Evolutionary conservation across 148 eudicot genomes (phyloP).

Genomic region (Heliamphora exappendiculata): DNA sequence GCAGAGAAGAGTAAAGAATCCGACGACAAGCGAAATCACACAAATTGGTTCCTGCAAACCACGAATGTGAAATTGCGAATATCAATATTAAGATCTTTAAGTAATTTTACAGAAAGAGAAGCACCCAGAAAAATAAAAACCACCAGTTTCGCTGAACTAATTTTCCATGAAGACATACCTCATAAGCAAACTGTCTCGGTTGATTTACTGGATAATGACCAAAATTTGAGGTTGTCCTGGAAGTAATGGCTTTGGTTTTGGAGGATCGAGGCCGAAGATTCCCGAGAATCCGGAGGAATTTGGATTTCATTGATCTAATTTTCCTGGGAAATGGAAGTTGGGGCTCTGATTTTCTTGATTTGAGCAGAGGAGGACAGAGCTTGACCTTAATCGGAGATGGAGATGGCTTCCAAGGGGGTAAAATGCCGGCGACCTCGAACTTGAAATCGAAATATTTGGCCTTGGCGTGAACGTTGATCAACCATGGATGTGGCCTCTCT

Average conservation of each 20-base stretch:
- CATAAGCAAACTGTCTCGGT: not conserved
- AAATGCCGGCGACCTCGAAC: slow-evolving; percentile 2
- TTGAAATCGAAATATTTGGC: slow-evolving; percentile 8
- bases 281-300: not conserved
- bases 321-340: not conserved
- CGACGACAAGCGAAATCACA: not conserved
- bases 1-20: slow-evolving; percentile 4
- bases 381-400: slow-evolving; percentile 7
- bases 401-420: not conserved
- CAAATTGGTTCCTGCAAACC: slow-evolving; percentile 6
- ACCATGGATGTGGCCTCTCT: slow-evolving; percentile 6
- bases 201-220: not conserved
- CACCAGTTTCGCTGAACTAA: not conserved
- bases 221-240: not conserved
- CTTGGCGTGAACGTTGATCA: slow-evolving; percentile 2
- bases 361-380: slow-evolving; percentile 3
- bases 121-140: not conserved
- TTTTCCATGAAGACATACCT: not conserved
- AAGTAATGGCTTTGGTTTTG: not conserved
- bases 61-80: not conserved
- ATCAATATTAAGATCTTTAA: not conserved
- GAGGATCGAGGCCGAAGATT: slow-evolving; percentile 1
- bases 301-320: slow-evolving; percentile 5
- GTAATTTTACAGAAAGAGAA: not conserved
- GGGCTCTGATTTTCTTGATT: not conserved